A percentile compares a stretch with the other conserved stretches of the same genome.
Conservation (phyloP, 345 rosid species). For the Iberis pinnata region DNA sequence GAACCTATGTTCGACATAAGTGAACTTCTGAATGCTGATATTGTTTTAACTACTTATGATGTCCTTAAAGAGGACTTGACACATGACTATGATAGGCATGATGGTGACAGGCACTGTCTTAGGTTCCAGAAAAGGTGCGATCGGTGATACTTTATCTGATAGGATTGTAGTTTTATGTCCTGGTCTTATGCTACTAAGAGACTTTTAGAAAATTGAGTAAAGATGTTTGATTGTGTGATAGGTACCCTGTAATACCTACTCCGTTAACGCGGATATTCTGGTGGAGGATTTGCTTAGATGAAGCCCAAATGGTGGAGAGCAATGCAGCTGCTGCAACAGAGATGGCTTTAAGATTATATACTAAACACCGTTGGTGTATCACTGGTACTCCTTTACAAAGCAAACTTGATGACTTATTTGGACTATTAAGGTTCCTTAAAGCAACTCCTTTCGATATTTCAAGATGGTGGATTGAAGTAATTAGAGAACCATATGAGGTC, state of each 20-base stretch:
- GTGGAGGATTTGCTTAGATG: constrained; percentile 99
- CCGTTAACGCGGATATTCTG: constrained; percentile 81
- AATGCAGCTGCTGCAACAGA: constrained; percentile 90
- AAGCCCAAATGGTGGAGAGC: constrained; percentile 99
- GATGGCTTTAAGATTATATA: constrained; percentile 79
- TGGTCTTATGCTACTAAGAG: too few relatives aligned
- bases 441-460: constrained; percentile 68
- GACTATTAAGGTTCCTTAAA: constrained; percentile 75
- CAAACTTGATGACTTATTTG: constrained; percentile 87
- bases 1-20: constrained; percentile 42
- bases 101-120: constrained; percentile 79
- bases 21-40: constrained; percentile 67
- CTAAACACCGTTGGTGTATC: constrained; percentile 87
- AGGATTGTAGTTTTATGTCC: constrained; percentile 1
- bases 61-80: constrained; percentile 94
- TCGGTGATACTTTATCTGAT: constrained; percentile 17
- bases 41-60: constrained; percentile 86
- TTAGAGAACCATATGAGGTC: constrained; percentile 90
- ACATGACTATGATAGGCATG: constrained; percentile 88
- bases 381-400: constrained; percentile 96
- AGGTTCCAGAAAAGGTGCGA: constrained; percentile 87
- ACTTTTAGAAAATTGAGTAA: constrained; percentile 16
- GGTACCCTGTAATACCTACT: constrained; percentile 95
- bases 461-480: constrained; percentile 90
- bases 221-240: constrained; percentile 32